phyloP scores from a whole-genome alignment of 2,329 filamentous ascomycete genomes.

The Curvularia eragrostidis region DNA sequence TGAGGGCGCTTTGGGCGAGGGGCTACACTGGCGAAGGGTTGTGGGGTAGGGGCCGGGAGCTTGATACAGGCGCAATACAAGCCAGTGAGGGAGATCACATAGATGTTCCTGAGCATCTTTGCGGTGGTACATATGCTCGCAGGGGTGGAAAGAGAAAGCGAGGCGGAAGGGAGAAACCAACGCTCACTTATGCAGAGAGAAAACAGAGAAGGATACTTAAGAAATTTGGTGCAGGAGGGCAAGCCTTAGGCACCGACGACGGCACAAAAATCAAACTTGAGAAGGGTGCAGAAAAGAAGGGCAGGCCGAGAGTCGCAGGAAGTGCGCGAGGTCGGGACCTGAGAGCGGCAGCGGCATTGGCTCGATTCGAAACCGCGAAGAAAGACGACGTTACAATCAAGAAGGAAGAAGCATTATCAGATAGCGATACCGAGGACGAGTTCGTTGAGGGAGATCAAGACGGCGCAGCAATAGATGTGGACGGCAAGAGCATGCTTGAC shows the following conservation, averaged over 20 bases:
- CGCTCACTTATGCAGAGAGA: conserved; percentile 71
- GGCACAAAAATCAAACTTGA: conserved; percentile 70
- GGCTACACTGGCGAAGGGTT: conserved; percentile 81
- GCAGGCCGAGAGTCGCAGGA: conserved; percentile 74
- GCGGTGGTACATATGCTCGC: conserved; percentile 76
- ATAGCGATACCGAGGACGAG: conserved; percentile 48
- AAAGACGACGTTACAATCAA: conserved; percentile 52
- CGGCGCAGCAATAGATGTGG: conserved; percentile 67
- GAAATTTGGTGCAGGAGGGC: conserved; percentile 77
- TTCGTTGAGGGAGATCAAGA: conserved; percentile 42
- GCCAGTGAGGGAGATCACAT: conserved; percentile 31
- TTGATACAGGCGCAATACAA: conserved; percentile 57
- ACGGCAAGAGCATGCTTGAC: conserved; percentile 71
- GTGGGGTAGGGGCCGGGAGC: conserved; percentile 74
- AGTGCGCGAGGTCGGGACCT: conserved; percentile 78
- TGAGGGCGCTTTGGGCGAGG: conserved; percentile 72
- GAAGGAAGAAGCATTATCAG: conserved; percentile 43
- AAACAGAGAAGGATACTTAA: conserved; percentile 75
- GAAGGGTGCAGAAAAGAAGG: conserved; percentile 65
- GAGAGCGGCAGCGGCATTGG: conserved; percentile 76
- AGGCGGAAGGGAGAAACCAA: conserved; percentile 52
- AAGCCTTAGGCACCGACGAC: conserved; percentile 73
- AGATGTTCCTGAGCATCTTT: conserved; percentile 66
- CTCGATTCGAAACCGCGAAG: conserved; percentile 67
- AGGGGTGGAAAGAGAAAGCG: conserved; percentile 61